A percentile compares a stretch with the other conserved stretches of the same genome.
Evolutionary conservation across 306 rosid species (phyloP).

Genomic region (Luffa aegyptiaca): DNA sequence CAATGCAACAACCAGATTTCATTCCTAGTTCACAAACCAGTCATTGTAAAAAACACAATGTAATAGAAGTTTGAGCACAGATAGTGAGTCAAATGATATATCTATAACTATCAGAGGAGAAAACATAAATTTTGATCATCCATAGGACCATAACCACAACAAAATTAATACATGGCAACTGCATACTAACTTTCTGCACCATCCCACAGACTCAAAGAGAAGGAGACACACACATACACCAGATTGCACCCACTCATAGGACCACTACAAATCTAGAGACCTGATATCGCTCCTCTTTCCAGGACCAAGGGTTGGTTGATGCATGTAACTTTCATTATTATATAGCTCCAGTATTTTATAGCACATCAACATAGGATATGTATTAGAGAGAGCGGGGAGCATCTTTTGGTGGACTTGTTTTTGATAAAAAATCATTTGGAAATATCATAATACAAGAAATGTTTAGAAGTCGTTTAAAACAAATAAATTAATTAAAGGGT

Average conservation of each 20-base stretch:
- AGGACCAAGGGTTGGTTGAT: not conserved
- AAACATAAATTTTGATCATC: not conserved
- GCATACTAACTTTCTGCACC: not conserved
- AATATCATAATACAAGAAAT: not conserved
- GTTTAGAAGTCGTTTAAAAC: not conserved
- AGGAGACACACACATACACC: not conserved
- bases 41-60: not conserved
- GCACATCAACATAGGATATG: not conserved
- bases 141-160: not conserved
- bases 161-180: not conserved
- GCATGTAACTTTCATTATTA: not conserved
- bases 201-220: not conserved
- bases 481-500: not conserved
- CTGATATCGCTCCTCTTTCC: not conserved
- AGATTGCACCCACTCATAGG: not conserved
- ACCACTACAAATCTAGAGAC: not conserved
- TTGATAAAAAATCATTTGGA: not conserved
- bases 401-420: no score
- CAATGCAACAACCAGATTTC: not conserved
- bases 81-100: not conserved
- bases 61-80: not conserved
- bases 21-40: not conserved
- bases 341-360: not conserved
- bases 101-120: not conserved
- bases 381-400: no score